Conservation (phyloP, 2,329 filamentous ascomycete species). For the Penicillium sp. region DNA sequence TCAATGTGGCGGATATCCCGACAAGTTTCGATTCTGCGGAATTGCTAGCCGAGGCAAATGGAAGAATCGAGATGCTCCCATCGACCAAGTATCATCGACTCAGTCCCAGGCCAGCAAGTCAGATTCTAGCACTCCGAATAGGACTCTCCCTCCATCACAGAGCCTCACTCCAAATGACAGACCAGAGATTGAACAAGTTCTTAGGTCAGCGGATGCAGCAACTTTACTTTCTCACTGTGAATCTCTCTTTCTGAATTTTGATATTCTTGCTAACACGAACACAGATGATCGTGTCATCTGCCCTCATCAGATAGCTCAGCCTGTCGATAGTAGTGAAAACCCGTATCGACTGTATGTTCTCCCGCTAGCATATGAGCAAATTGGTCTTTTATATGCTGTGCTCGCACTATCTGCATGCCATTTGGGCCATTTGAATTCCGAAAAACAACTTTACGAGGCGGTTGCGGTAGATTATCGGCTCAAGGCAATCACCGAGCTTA, state of each 20-base stretch:
- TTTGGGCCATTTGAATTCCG: constrained; percentile 21
- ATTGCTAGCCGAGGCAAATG: constrained; percentile 33
- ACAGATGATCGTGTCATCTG: constrained; percentile 30
- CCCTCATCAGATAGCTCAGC: constrained; percentile 31
- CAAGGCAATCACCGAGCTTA: constrained; percentile 30
- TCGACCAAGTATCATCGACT: background rate
- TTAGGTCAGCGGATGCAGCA: constrained; percentile 13
- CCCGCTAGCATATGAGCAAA: constrained; percentile 29
- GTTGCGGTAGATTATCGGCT: constrained; percentile 30
- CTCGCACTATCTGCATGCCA: constrained; percentile 32
- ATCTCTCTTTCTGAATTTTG: background rate
- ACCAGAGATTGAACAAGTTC: background rate
- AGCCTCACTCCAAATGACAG: background rate
- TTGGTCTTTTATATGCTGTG: constrained; percentile 29
- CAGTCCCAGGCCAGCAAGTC: background rate
- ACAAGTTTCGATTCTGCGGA: constrained; percentile 33
- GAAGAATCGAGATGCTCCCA: constrained; percentile 27
- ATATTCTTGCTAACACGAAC: background rate
- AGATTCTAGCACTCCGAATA: background rate
- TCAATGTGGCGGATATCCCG: constrained; percentile 32
- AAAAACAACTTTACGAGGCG: constrained; percentile 23
- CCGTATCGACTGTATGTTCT: constrained; percentile 32
- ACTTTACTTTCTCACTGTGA: constrained; percentile 26
- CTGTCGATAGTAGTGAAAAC: constrained; percentile 22
- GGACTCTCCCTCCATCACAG: background rate